Conservation (phyloP, 2,329 filamentous ascomycete genomes). For the Coleophoma cylindrospora region DNA sequence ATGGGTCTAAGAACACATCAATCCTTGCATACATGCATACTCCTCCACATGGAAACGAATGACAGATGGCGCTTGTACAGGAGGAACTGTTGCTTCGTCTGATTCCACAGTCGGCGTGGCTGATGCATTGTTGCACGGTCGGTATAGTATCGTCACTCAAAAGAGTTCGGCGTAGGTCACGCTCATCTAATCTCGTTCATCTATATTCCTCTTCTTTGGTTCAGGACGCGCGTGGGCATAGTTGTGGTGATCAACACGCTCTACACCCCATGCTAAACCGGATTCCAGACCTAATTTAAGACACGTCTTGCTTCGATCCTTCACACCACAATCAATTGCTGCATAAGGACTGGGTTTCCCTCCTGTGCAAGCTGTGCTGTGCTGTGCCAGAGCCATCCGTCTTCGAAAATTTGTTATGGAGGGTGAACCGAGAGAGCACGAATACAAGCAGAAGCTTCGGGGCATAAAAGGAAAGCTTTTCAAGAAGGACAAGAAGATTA, state of each 20-base stretch:
- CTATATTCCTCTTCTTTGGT: too few relatives aligned
- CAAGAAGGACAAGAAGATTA: conserved; percentile 29
- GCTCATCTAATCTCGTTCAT: too few relatives aligned
- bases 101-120: too few relatives aligned
- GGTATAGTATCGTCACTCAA: too few relatives aligned
- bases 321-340: background rate
- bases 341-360: background rate
- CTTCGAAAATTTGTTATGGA: conserved; percentile 16
- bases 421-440: conserved; percentile 17
- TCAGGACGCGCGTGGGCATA: too few relatives aligned
- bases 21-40: background rate
- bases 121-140: too few relatives aligned
- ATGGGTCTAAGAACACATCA: background rate
- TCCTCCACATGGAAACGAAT: background rate
- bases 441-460: conserved; percentile 39
- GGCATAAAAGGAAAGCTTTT: conserved; percentile 44
- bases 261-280: background rate
- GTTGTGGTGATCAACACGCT: too few relatives aligned
- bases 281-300: background rate
- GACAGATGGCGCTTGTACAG: too few relatives aligned
- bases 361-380: background rate
- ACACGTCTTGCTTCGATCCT: background rate
- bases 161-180: too few relatives aligned
- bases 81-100: too few relatives aligned
- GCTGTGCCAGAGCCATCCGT: background rate